Conservation (phyloP, 352 stramenopile species). For the Globisporangium ultimum region DNA sequence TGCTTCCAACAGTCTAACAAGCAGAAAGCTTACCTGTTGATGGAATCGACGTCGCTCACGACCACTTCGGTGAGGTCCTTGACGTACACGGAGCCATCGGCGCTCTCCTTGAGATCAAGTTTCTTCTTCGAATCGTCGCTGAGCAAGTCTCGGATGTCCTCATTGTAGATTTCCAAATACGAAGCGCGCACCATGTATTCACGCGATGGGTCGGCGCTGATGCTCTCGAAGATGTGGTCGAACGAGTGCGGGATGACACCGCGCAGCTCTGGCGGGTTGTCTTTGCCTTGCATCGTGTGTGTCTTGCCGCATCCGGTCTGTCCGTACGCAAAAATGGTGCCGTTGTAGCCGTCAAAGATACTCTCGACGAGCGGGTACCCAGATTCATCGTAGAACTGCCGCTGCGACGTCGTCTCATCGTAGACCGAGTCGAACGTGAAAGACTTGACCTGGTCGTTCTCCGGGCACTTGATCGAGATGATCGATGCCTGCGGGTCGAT, state of each 20-base stretch:
- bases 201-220: slow-evolving; percentile 53
- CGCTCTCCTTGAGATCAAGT: slow-evolving; percentile 83
- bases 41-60: slow-evolving; percentile 67
- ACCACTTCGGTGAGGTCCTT: slow-evolving; percentile 87
- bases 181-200: slow-evolving; percentile 87
- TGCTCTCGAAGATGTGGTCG: slow-evolving; percentile 87
- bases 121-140: slow-evolving; percentile 75
- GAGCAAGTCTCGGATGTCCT: slow-evolving; percentile 91
- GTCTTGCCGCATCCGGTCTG: slow-evolving; percentile 86
- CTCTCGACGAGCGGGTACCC: slow-evolving; percentile 87
- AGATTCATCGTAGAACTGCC: slow-evolving; percentile 85
- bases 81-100: slow-evolving; percentile 81
- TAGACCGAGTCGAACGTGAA: slow-evolving; percentile 93
- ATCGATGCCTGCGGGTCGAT: slow-evolving; percentile 62
- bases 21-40: slow-evolving; percentile 40
- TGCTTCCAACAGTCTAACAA: too few relatives aligned
- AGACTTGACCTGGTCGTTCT: slow-evolving; percentile 76
- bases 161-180: slow-evolving; percentile 96
- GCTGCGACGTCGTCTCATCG: slow-evolving; percentile 80
- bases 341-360: slow-evolving; percentile 90
- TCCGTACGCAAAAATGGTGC: slow-evolving; percentile 91
- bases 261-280: slow-evolving; percentile 64
- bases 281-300: slow-evolving; percentile 83
- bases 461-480: slow-evolving; percentile 73
- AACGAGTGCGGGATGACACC: slow-evolving; percentile 84